Conservation (phyloP, 768 basidiomycete genomes). For the Collybiopsis confluens region DNA sequence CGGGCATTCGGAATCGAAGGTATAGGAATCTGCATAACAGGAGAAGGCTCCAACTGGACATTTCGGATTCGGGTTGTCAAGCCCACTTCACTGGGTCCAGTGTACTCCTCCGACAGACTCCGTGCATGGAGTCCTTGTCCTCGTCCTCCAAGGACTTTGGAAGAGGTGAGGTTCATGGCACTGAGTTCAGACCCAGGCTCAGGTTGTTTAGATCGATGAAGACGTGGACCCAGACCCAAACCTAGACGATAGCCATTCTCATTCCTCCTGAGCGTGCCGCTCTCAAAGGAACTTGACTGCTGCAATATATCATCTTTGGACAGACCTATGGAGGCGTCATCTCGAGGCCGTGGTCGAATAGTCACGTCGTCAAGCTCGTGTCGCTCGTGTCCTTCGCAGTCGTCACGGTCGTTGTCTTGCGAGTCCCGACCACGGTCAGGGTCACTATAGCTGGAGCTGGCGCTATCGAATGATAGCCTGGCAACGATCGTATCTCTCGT, state of each 20-base stretch:
- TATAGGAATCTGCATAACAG: slow-evolving; percentile 47
- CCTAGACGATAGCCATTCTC: no score
- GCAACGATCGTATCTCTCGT: slow-evolving; percentile 52
- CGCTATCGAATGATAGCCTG: slow-evolving; percentile 51
- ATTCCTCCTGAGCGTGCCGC: background rate
- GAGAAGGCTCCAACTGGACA: slow-evolving; percentile 50
- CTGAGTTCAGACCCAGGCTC: no score
- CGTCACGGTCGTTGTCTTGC: slow-evolving; percentile 27
- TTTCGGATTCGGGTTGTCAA: slow-evolving; percentile 30
- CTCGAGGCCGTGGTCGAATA: slow-evolving; percentile 20
- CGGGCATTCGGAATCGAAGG: no score
- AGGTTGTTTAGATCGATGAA: background rate
- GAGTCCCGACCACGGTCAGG: no score
- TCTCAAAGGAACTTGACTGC: background rate
- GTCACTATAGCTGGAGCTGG: slow-evolving; percentile 40
- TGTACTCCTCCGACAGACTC: slow-evolving; percentile 1
- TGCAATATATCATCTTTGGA: background rate
- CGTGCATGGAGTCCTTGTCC: no score
- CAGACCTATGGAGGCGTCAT: no score
- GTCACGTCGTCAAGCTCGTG: slow-evolving; percentile 44
- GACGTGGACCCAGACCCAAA: no score
- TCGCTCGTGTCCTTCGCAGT: slow-evolving; percentile 37
- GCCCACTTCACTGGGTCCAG: background rate
- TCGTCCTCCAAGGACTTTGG: no score
- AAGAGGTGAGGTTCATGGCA: no score